Percentiles rank a stretch among this genome's conserved stretches.
Conservation (phyloP, 2,329 filamentous ascomycete species). For the Calonectria pauciramosa region DNA sequence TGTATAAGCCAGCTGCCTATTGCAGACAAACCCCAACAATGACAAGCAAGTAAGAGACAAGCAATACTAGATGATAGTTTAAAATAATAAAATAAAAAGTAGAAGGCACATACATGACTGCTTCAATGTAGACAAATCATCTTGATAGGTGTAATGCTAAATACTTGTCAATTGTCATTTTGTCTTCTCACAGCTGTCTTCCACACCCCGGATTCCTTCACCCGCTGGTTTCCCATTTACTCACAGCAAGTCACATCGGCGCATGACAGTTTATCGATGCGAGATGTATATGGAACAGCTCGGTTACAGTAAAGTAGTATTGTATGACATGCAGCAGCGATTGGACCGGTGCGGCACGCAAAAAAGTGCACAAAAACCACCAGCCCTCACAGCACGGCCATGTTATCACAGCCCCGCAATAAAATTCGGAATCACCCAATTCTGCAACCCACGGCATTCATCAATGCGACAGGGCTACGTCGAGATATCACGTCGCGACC, state of each 20-base stretch:
- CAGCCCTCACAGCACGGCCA: background rate
- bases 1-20: background rate
- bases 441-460: background rate
- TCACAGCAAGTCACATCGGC: background rate
- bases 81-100: background rate
- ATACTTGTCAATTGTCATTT: background rate
- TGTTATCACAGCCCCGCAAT: background rate
- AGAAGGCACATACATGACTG: background rate
- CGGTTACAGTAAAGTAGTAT: background rate
- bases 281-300: background rate
- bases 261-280: background rate
- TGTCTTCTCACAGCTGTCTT: background rate
- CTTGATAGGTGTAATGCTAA: background rate
- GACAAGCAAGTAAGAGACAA: background rate
- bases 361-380: background rate
- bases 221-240: background rate
- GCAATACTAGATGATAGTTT: background rate
- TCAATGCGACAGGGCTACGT: background rate
- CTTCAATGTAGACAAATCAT: background rate
- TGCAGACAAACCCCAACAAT: background rate
- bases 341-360: background rate
- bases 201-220: background rate
- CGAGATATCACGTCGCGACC: background rate
- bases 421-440: background rate
- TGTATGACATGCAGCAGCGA: conserved; percentile 6